A percentile compares a stretch with the other conserved stretches of the same genome.
phyloP scores from a whole-genome alignment of 2,329 filamentous ascomycete genomes.

The Elsinoe batatas region DNA sequence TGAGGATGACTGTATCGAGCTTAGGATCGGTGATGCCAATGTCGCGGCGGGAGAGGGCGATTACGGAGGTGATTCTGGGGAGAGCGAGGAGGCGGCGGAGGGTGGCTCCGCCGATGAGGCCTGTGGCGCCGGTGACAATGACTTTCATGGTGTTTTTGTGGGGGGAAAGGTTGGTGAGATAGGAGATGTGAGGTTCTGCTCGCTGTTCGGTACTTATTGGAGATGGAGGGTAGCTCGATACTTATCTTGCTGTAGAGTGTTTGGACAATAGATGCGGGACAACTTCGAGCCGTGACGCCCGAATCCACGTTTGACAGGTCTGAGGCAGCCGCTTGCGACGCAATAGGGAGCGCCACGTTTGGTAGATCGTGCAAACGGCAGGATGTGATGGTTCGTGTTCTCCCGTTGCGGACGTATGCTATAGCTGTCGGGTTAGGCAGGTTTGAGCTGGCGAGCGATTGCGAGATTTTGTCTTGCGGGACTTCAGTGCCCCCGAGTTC shows the following conservation, averaged over 20 bases:
- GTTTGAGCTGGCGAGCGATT: too few species aligned
- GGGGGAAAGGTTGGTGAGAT: neutral
- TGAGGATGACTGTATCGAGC: conserved; percentile 39
- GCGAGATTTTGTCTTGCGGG: too few species aligned
- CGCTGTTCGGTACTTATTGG: neutral
- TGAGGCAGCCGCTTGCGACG: neutral
- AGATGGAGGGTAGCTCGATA: neutral
- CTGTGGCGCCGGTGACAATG: conserved; percentile 47
- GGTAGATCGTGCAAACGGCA: too few species aligned
- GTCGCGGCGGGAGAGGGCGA: conserved; percentile 42
- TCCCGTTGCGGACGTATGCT: too few species aligned
- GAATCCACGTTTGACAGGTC: neutral
- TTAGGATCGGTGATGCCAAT: conserved; percentile 40
- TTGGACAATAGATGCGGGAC: neutral
- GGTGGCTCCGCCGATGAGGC: conserved; percentile 43
- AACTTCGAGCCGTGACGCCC: neutral
- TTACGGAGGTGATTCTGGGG: conserved; percentile 40
- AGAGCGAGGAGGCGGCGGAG: conserved; percentile 40
- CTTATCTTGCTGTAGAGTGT: too few species aligned
- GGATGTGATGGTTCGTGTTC: too few species aligned
- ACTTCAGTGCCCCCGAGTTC: neutral
- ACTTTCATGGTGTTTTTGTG: conserved; percentile 44
- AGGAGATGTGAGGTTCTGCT: neutral
- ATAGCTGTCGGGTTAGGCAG: too few species aligned
- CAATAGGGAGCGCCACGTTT: too few species aligned